phyloP scores from a whole-genome alignment of 345 rosid genomes.

The Bruguiera gymnorhiza region DNA sequence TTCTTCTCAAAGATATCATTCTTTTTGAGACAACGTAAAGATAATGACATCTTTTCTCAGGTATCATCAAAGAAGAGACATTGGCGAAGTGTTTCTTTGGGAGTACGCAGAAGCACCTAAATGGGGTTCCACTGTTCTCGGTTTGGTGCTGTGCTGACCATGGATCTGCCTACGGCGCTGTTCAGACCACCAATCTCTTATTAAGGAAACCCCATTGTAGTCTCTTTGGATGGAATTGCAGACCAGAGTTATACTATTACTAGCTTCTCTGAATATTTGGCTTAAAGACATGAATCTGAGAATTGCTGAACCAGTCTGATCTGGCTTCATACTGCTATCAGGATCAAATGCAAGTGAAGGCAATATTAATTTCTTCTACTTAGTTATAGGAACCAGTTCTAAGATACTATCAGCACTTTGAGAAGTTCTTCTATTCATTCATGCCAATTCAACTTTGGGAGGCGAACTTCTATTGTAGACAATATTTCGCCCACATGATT shows the following conservation, averaged over 20 bases:
- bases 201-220: neutral
- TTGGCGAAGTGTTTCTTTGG: slow-evolving; percentile 44
- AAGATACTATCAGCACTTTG: neutral
- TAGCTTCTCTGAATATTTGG: neutral
- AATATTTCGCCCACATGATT: neutral
- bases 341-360: neutral
- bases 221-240: neutral
- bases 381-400: neutral
- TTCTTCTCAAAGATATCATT: too few species aligned
- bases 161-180: neutral
- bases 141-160: neutral
- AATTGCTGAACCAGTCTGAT: neutral
- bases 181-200: neutral
- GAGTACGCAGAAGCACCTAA: slow-evolving; percentile 24
- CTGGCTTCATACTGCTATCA: neutral
- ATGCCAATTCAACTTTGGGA: too few species aligned
- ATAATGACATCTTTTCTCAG: slow-evolving; percentile 26
- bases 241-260: neutral
- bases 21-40: too few species aligned
- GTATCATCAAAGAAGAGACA: slow-evolving; percentile 41
- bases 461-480: too few species aligned
- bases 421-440: neutral
- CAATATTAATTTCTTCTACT: neutral
- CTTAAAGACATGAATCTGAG: neutral
- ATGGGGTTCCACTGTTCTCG: too few species aligned